Percentiles rank a stretch among this genome's conserved stretches.
Conservation (phyloP, 169 alveolate species). For the Theileria luwenshuni region DNA sequence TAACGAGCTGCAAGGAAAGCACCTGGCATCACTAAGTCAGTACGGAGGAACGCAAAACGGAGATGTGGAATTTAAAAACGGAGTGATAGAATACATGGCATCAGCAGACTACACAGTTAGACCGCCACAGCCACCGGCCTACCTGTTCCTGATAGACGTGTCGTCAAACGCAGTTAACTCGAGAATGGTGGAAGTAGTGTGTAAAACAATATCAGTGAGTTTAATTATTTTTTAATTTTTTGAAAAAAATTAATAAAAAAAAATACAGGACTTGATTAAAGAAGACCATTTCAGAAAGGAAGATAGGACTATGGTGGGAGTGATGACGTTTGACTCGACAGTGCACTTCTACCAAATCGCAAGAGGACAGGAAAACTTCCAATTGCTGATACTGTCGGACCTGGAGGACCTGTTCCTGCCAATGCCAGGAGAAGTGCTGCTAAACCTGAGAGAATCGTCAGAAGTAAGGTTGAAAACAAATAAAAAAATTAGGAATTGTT, state of each 20-base stretch:
- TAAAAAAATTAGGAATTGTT: constrained; percentile 70
- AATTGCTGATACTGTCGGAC: constrained; percentile 89
- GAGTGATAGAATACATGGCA: constrained; percentile 94
- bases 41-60: constrained; percentile 54
- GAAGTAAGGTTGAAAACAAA: constrained; percentile 22
- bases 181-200: constrained; percentile 87
- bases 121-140: constrained; percentile 96
- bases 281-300: constrained; percentile 56
- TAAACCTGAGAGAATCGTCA: constrained; percentile 82
- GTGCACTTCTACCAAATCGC: constrained; percentile 92
- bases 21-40: constrained; percentile 69
- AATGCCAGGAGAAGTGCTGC: constrained; percentile 89
- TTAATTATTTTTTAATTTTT: no score
- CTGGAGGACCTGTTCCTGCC: constrained; percentile 91
- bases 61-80: constrained; percentile 61
- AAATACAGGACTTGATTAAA: constrained; percentile 36
- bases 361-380: constrained; percentile 84
- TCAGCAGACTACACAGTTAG: constrained; percentile 95
- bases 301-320: constrained; percentile 90
- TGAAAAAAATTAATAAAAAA: no score
- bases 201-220: constrained; percentile 84
- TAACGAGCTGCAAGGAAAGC: constrained; percentile 89
- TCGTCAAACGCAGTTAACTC: constrained; percentile 88
- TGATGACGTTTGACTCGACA: constrained; percentile 92
- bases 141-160: constrained; percentile 88